A percentile compares a stretch with the other conserved stretches of the same genome.
Evolutionary conservation across 768 basidiomycete species (phyloP).

Genomic region (Chalciporus pseudorubinellus): DNA sequence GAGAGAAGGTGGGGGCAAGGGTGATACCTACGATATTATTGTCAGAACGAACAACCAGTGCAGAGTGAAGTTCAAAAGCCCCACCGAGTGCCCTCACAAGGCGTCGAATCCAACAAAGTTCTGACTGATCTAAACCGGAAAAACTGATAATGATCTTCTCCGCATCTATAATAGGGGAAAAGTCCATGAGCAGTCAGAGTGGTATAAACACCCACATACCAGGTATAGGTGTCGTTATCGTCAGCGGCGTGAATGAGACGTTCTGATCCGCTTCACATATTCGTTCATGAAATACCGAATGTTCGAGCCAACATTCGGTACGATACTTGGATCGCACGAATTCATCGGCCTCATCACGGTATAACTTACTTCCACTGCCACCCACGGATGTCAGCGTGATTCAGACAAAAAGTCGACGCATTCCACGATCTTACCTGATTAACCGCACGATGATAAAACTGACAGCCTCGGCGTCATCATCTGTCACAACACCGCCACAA

Average conservation of each 20-base stretch:
- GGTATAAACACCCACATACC: conserved; percentile 36
- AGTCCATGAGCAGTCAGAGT: neutral
- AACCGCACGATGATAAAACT: conserved; percentile 71
- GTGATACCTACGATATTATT: conserved; percentile 45
- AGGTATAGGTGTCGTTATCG: conserved; percentile 52
- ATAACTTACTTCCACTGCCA: conserved; percentile 70
- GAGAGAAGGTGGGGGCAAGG: conserved; percentile 57
- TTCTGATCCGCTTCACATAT: conserved; percentile 67
- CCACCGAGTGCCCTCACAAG: conserved; percentile 21
- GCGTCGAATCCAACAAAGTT: conserved; percentile 57
- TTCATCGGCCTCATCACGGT: conserved; percentile 51
- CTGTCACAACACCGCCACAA: conserved; percentile 50
- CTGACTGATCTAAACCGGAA: conserved; percentile 73
- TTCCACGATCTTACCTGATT: conserved; percentile 51
- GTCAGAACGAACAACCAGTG: neutral
- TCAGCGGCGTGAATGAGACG: conserved; percentile 67
- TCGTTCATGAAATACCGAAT: conserved; percentile 74
- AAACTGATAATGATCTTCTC: conserved; percentile 59
- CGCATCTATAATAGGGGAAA: conserved; percentile 41
- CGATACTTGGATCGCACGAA: conserved; percentile 55
- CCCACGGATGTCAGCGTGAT: neutral
- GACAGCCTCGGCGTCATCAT: conserved; percentile 47
- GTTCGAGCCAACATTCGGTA: conserved; percentile 94
- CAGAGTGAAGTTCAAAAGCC: neutral
- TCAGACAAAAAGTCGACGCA: neutral